Conservation (phyloP, 345 rosid genomes). For the Pseudoturritis turrita region DNA sequence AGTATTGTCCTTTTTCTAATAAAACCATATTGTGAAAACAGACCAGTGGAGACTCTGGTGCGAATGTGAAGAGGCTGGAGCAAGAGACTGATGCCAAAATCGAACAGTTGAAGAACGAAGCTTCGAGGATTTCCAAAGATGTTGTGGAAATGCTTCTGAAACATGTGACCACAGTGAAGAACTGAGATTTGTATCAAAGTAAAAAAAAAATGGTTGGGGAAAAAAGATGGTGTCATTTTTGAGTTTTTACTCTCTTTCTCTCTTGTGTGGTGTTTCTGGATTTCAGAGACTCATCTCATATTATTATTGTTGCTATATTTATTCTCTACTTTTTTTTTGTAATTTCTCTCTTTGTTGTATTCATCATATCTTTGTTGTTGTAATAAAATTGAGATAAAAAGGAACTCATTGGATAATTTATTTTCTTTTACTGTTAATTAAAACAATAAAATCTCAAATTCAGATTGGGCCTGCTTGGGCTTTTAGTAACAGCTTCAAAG, state of each 20-base stretch:
- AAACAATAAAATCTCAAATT: background rate
- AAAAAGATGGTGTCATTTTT: background rate
- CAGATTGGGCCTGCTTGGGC: background rate
- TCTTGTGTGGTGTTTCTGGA: slow-evolving; percentile 9
- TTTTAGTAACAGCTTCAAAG: background rate
- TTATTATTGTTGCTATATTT: slow-evolving; percentile 5
- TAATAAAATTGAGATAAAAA: slow-evolving; percentile 3
- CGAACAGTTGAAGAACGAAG: slow-evolving; percentile 47
- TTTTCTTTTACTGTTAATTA: background rate
- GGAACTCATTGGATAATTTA: background rate
- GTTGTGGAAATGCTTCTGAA: slow-evolving; percentile 84
- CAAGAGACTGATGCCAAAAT: slow-evolving; percentile 74
- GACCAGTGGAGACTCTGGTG: slow-evolving; percentile 93
- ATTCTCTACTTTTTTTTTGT: background rate
- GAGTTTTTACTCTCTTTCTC: background rate
- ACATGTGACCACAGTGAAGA: slow-evolving; percentile 80
- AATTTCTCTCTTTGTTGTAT: background rate
- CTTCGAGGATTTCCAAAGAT: slow-evolving; percentile 60
- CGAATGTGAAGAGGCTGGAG: slow-evolving; percentile 91
- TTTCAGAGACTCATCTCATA: slow-evolving; percentile 4
- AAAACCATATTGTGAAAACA: slow-evolving; percentile 26
- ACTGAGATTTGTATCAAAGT: slow-evolving; percentile 26
- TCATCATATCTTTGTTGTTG: slow-evolving; percentile 12
- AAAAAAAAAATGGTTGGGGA: background rate
- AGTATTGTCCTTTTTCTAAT: background rate